Evolutionary conservation across 2,329 filamentous ascomycete species (phyloP), one percentile per base, ranked within the genome.

Genomic region (Ophiostoma quercus): DNA sequence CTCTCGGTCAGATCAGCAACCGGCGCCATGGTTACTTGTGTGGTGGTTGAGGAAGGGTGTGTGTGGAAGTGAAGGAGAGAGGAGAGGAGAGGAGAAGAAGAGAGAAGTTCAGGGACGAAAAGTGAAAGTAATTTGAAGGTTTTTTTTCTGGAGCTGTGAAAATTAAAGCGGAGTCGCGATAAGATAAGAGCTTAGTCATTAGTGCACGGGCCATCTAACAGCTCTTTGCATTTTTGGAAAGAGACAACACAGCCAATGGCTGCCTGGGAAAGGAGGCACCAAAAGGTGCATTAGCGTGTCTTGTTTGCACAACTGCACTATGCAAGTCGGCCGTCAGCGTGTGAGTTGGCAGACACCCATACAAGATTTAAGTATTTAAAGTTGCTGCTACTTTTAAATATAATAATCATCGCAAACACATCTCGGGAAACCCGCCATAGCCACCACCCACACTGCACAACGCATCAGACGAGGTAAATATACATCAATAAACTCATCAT

Each of bases 1-100:
- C 75, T 76, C 71, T 80, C 79, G 7, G 78, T 77, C 71, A 78
- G 74, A 68, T 74, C 75, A 22, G 71, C 70, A 41, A 67, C 71
- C 65, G 73, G 71, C 29, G 74, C 73, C 76, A 77, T 78, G 41
- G 54, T 73, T 67, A 25, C 22, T 29, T 54, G 65, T 32, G 19
- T 65, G 62, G 63, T 29, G 34, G 19, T 19, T 41, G 65, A 2
- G 39, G 16, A 5, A 39, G 11, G 51, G 3, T 71, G 41, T 43
- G 68, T 29, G 43, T 70, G 69, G 29, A 43, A 66, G 54, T n/a
- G 43, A 39, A 29, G 37, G 37, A 54, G 66, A 41, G 22, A 47
- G 37, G 19, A 47, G 11, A 65, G n/a, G n/a, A n/a, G 57, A 34
- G 60, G 14, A 69, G 25, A 19, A 29, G 39, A 67, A 57, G 32